Evolutionary conservation across 352 stramenopile species (phyloP), one percentile per base, ranked within the genome.

Genomic region (Aphanomyces cochlioides): DNA sequence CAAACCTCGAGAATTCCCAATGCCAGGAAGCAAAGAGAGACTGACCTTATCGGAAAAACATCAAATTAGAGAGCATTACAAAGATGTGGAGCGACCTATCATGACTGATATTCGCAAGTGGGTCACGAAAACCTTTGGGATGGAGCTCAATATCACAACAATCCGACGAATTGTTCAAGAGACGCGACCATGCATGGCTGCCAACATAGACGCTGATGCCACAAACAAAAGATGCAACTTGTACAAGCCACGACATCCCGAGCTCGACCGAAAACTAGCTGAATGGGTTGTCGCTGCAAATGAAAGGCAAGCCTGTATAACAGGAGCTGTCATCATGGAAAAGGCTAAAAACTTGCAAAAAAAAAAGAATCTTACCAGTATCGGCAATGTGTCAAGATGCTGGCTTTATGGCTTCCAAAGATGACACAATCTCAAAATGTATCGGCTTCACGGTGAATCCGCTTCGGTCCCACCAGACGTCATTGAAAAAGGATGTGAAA

Each of bases 361-460:
- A 0, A 1, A 41, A 28, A 37, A 43, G 54, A 37, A 28, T n/a
- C 43, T n/a, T 19, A 37, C n/a, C 10, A 12, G 2, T 6, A 41
- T 28, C 43, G 39, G 17, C 54, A 37, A 19, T 28, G 54, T 37
- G 13, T 61, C 54, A 12, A 12, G 43, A 39, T 3, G 54, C 39
- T 37, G 54, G 54, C 54, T 61, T 0, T 40, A 40, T 41, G 43
- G 43, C 1, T 61, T 61, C 36, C 54, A 61, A 40, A 7, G 54
- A 37, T 5, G 54, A 8, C 54, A 61, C 54, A 61, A 61, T 37
- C 1, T 61, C 19, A 21, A 37, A n/a, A 37, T 61, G 6, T 37
- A 61, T 61, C 54, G 54, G 6, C 54, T 61, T 12, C 54, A 61
- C n/a, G 54, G 34, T 17, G n/a, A 61, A 37, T 45, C 28, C 54